A percentile compares a stretch with the other conserved stretches of the same genome.
phyloP scores from a whole-genome alignment of 2,329 filamentous ascomycete genomes.

The Aspergillus aculeatinus region DNA sequence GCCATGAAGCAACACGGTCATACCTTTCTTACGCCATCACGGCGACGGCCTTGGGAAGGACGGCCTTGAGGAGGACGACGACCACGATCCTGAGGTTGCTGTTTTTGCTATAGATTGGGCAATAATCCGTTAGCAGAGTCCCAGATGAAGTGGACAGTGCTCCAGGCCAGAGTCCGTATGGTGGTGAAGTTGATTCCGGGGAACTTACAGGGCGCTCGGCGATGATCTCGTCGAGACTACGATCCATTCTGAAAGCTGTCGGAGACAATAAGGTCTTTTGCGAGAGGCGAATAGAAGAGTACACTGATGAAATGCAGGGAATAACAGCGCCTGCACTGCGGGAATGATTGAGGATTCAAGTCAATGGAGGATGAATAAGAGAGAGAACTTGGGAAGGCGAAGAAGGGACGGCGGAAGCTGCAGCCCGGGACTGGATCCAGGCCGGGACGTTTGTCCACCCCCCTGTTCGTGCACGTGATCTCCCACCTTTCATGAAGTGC shows the following conservation, averaged over 20 bases:
- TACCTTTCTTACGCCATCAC: conserved; percentile 91
- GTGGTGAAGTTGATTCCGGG: not conserved
- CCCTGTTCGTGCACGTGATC: not conserved
- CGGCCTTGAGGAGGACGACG: conserved; percentile 39
- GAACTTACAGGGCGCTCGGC: conserved; percentile 57
- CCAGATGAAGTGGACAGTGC: not conserved
- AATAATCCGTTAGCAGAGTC: conserved; percentile 15
- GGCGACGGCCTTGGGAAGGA: conserved; percentile 50
- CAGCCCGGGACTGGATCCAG: not conserved
- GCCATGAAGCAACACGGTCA: conserved; percentile 7
- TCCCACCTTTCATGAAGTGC: not conserved
- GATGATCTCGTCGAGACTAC: conserved; percentile 64
- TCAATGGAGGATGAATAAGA: conserved; percentile 9
- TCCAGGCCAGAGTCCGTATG: conserved; percentile 2
- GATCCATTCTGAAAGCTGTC: conserved; percentile 53
- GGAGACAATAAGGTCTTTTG: not conserved
- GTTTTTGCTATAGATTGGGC: conserved; percentile 24
- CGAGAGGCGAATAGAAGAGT: not conserved
- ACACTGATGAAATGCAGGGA: not conserved
- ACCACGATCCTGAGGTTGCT: conserved; percentile 27
- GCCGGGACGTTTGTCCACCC: not conserved
- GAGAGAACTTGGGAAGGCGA: not conserved
- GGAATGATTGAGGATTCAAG: not conserved
- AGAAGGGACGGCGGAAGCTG: conserved; percentile 5
- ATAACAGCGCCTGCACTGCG: not conserved